Base-by-base conservation (phyloP, 23 red algal species). In the Cyanidiococcus yangmingshanensis region DNA sequence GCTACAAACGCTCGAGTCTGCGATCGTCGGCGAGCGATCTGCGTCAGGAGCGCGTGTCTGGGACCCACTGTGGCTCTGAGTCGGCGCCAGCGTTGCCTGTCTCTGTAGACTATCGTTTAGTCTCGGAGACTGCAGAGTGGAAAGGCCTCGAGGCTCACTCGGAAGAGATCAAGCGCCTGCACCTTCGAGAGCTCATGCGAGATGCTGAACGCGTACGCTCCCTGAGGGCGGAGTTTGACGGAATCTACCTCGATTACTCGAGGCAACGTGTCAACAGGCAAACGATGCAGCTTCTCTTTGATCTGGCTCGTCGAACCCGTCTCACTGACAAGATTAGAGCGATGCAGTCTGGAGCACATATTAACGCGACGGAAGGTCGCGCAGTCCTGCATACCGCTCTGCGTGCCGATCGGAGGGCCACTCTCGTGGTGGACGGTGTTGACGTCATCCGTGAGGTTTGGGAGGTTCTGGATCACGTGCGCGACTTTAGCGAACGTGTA, bases 331-430 rank as follows among this genome's bases (percentile, higher is more conserved):
- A 86, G 59, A 88, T 97, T 41, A 51, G 85, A 29, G 83, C 86
- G 1, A 90, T 97, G 93, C 67, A 88, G 50, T n/a, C 79, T 27
- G 93, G 93, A 39, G 27, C 80, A 18, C 76, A 89, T 16, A 86
- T 97, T 36, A 97, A 97, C 50, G 74, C 58, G 15, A 97, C 83
- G 35, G 93, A 97, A 74, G 63, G 76, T 32, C 87, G 93, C 37
- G 88, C 93, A 38, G 93, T 89, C 36, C 76, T 97, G 77, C 93
- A 97, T 71, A 88, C 86, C 35, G 93, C 93, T 3, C 71, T 97
- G 79, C 80, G 93, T 18, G 84, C 87, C 36, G 68, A 74, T 26
- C 84, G 76, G 45, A 77, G 76, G 39, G 82, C 87, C 39, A 68
- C 32, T 17, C 35, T 97, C 26, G 81, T 89, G 82, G 57, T 91